Conservation (phyloP, 2,329 filamentous ascomycete genomes). For the Ciborinia camelliae region DNA sequence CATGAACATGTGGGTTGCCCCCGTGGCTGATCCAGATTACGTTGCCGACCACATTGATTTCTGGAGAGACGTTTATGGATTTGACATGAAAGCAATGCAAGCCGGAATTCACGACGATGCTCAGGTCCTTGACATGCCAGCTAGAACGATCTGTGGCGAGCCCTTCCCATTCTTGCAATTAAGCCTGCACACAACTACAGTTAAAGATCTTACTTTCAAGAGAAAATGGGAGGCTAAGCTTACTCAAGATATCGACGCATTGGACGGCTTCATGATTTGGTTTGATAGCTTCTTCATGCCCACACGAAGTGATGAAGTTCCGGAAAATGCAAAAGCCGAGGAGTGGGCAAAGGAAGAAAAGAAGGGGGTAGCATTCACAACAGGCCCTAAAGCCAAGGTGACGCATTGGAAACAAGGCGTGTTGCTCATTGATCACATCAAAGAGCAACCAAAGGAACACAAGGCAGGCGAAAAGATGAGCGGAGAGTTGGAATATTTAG, state of each 20-base stretch:
- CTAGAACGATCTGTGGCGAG: conserved; percentile 55
- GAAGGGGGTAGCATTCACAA: conserved; percentile 79
- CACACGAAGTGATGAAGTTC: conserved; percentile 47
- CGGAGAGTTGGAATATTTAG: conserved; percentile 68
- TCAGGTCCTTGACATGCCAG: conserved; percentile 70
- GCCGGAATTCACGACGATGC: conserved; percentile 76
- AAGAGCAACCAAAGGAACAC: conserved; percentile 45
- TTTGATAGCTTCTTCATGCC: conserved; percentile 91
- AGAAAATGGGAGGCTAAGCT: conserved; percentile 63
- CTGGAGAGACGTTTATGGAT: conserved; percentile 92
- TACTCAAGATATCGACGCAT: conserved; percentile 56
- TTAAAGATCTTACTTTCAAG: conserved; percentile 72
- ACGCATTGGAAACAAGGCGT: conserved; percentile 93
- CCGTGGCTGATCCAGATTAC: conserved; percentile 74
- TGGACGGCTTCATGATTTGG: conserved; percentile 91
- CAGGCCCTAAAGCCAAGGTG: conserved; percentile 68
- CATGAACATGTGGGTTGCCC: conserved; percentile 77
- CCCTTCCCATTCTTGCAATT: conserved; percentile 68
- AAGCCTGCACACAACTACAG: conserved; percentile 69
- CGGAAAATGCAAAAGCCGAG: conserved; percentile 54
- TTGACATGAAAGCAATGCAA: conserved; percentile 91
- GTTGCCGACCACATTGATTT: conserved; percentile 74
- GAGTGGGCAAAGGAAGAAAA: conserved; percentile 56
- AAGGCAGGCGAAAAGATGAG: conserved; percentile 56
- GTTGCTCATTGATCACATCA: conserved; percentile 58